Base-by-base conservation (phyloP, 345 rosid genomes). In the Salix purpurea region DNA sequence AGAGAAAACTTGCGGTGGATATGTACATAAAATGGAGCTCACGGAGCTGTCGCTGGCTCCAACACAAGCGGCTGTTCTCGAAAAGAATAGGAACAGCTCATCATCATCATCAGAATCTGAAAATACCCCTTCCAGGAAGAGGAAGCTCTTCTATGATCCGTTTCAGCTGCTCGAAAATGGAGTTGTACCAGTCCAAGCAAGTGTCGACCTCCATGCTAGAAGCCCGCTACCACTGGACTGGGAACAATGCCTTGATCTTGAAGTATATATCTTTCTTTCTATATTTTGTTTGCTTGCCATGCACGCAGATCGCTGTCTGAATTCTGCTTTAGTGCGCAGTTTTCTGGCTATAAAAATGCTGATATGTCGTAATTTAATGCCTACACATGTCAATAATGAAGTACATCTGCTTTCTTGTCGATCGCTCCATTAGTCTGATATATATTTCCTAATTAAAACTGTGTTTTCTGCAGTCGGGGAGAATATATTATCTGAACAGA, bases 191-290 rank as follows among this genome's bases (percentile, higher is more conserved):
- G 30, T 70, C 39, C 88, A 81, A 48, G 42, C 85, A 8, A 84
- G 82, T 70, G 76, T 87, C 60, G 89, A 83, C 79, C 87, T 87
- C 73, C 87, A 84, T 68, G 73, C 77, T 68, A 81, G 70, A 52
- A 81, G 79, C 62, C 87, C 84, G 44, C 83, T 87, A 1, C 90
- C 90, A 13, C 42, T 74, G n/a, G 88, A 83, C 36, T 87, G 90
- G 88, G 90, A 87, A 76, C 90, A 83, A 74, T 87, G 88, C 80
- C 88, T 87, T 65, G 87, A 87, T 76, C 88, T 85, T 76, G 71
- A 84, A 73, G 89, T 86, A 78, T 24, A 30, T 67, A 64, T 24
- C 39, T 67, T 67, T 70, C 54, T 74, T 44, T 79, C 0, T 39
- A 19, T 66, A 15, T 8, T 1, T 66, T 66, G 10, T 8, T 21